Evolutionary conservation across 495 filamentous ascomycete species (phyloP).

Genomic region (Penicillium parvum): DNA sequence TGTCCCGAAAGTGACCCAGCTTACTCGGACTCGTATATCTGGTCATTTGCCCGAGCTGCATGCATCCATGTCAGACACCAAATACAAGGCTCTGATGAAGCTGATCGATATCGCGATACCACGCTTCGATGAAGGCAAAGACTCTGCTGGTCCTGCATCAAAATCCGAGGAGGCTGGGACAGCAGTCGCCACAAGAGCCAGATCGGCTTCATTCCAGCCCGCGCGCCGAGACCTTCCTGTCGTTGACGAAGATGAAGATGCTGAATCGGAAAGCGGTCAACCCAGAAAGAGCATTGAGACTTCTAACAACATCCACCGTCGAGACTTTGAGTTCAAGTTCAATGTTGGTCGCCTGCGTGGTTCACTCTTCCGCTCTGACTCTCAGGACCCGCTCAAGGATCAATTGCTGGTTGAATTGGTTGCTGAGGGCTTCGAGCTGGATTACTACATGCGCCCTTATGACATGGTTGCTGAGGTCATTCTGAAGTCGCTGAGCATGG

Average conservation of each 20-base stretch:
- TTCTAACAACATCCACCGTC: constrained; percentile 68
- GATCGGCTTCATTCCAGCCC: constrained; percentile 61
- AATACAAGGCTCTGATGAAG: constrained; percentile 95
- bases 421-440: constrained; percentile 81
- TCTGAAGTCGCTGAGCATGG: constrained; percentile 80
- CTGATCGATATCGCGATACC: constrained; percentile 94
- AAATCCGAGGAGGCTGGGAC: constrained; percentile 19
- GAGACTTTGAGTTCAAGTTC: constrained; percentile 93
- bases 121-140: constrained; percentile 58
- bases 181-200: constrained; percentile 35
- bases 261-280: constrained; percentile 56
- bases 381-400: constrained; percentile 70
- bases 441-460: constrained; percentile 81
- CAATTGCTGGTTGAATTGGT: constrained; percentile 84
- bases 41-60: constrained; percentile 90
- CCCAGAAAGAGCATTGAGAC: constrained; percentile 52
- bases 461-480: constrained; percentile 90
- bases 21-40: constrained; percentile 87
- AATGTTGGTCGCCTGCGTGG: constrained; percentile 89
- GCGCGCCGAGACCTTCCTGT: constrained; percentile 71
- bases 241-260: constrained; percentile 70
- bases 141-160: constrained; percentile 20
- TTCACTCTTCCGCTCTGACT: constrained; percentile 82
- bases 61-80: constrained; percentile 84
- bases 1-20: constrained; percentile 84